Evolutionary conservation across 129 eudicot species (phyloP), one percentile per base, ranked within the genome.

Genomic region (Lactuca saligna): DNA sequence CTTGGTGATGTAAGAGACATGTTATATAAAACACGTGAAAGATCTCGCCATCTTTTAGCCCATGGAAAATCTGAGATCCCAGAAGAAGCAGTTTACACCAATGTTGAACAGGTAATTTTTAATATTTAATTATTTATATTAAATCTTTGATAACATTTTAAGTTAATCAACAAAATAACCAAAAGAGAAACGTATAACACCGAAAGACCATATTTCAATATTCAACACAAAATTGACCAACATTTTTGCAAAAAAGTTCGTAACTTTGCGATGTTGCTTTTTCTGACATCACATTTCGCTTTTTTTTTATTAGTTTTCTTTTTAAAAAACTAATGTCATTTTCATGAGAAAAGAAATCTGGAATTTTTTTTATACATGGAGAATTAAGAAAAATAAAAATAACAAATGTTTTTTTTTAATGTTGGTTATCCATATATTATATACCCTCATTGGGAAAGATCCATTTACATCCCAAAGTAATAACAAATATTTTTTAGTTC

Each of bases 1-100:
- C 93, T 94, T 66, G 97, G 97, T 74, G 99, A 94, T 33, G 99
- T 94, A 74, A 87, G 99, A 67, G 99, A 94, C 69, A 87, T 80
- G 73, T 69, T 89, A 69, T 94, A 94, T 71, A 71, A 83, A 57
- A 89, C 99, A 9, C 99, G 99, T 71, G 99, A 94, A 70, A 95
- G 99, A 66, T 77, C 99, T 65, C 97, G 99, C 31, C 93, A 89
- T 53, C 32, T 94, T 12, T 82, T 94, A 72, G 81, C 97, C 46
- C 88, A 94, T 57, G 97, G 83, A 15, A 65, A 29, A 13, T 94
- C 99, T 6, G 99, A 94, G 34, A 85, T 94, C 56, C 99, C 99
- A 1, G 99, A 85, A 80, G 99, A 94, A 55, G 72, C 84, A 9
- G 88, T 88, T 12, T 94, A 84, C 73, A 89, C 97, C 56, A 71